Evolutionary conservation across 2,329 filamentous ascomycete species (phyloP), one percentile per base, ranked within the genome.

Genomic region (Calonectria hawksworthii): DNA sequence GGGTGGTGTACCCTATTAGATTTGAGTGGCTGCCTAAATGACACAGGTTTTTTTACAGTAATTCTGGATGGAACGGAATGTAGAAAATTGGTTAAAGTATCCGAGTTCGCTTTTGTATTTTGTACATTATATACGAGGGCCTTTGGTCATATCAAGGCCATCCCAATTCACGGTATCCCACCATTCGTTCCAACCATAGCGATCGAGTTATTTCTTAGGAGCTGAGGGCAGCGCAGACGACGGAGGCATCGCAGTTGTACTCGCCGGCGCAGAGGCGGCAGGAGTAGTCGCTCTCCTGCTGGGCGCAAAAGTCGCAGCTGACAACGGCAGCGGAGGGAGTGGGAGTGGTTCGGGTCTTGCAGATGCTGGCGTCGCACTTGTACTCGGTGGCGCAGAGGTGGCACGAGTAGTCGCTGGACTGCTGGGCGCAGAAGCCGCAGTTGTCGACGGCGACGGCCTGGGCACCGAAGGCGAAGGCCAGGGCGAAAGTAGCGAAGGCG

Each of bases 381-480:
- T 63, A 63, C 34, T 63, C 56, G 56, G 23, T 44, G 14, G 36
- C 56, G 56, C 56, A 63, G 34, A 63, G 56, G 34, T 38, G 34
- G 56, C 56, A 63, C 11, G 56, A 63, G 56, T 63, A 63, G 36
- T 63, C 56, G 56, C 56, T 63, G 23, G 56, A 38, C 36, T 63
- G 56, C 34, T 63, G 56, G 56, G 36, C 36, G 56, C 56, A 63
- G 56, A 63, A 63, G 23, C 18, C 34, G 56, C 56, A 63, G 56
- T 63, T 63, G 56, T 38, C 36, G 56, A 63, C 32, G 56, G 56
- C 56, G 23, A 34, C 56, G 5, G 56, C 56, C 56, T 63, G 56
- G 56, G 56, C 56, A 4, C 56, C 56, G 18, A 63, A 10, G 34
- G 36, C 56, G 8, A 63, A 14, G 16, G 56, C 23, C 34, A 63